Conservation (phyloP, 228 moss, liverwort and hornwort genomes). For the Sphagnum magellanicum region DNA sequence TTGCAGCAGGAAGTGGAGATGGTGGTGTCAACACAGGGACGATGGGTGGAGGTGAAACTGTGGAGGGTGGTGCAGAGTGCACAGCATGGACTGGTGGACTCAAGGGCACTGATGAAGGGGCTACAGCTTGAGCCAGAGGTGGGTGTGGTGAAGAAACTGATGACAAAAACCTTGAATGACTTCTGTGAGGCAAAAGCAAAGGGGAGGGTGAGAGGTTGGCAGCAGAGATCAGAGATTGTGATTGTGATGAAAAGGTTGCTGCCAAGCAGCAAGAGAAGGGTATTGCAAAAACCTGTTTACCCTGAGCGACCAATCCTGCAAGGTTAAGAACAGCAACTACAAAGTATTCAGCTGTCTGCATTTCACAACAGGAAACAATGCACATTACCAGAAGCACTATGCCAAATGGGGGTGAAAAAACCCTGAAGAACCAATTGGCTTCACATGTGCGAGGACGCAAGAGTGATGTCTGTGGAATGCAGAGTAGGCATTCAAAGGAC, state of each 20-base stretch:
- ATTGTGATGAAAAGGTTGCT: neutral
- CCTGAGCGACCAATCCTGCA: no score
- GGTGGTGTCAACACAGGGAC: neutral
- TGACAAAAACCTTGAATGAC: conserved; percentile 12
- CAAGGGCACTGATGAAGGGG: neutral
- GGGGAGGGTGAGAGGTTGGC: neutral
- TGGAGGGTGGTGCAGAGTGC: conserved; percentile 6
- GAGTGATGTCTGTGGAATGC: no score
- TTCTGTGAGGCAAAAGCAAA: conserved; percentile 7
- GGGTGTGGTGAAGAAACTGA: conserved; percentile 4
- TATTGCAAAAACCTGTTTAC: no score
- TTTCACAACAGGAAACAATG: no score
- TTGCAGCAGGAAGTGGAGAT: conserved; percentile 4
- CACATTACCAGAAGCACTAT: no score
- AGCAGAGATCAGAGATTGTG: neutral
- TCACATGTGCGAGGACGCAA: no score
- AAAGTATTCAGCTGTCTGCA: no score
- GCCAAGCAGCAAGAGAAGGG: no score
- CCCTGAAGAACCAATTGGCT: no score
- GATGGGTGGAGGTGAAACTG: neutral
- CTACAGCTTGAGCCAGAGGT: neutral
- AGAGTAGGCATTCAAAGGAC: no score
- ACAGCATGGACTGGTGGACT: neutral
- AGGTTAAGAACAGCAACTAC: no score
- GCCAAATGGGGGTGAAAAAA: no score